These are phyloP conservation scores for Peronospora belbahrii DNA, from an alignment of 352 stramenopile species.

Conservation along the genomic window DNA sequence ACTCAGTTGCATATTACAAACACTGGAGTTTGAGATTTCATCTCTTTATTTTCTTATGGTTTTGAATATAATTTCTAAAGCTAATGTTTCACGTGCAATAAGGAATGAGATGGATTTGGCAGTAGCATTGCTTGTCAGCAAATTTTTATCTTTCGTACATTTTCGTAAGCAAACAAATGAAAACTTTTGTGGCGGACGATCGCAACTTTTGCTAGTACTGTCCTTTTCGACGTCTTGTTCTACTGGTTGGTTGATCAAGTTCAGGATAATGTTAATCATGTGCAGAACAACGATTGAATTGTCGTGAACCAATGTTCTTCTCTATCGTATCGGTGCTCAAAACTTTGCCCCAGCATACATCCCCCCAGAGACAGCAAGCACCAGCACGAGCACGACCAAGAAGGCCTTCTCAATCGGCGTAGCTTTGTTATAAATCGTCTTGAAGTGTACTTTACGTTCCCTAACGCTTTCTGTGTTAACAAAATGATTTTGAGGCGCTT, in stretches of 20 bases:
- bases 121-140: too few species aligned
- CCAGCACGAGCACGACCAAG: background rate
- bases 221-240: background rate
- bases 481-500: background rate
- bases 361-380: background rate
- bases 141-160: background rate
- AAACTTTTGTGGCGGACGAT: background rate
- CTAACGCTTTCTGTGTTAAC: background rate
- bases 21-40: too few species aligned
- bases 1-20: too few species aligned
- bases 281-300: background rate
- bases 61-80: too few species aligned
- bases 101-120: too few species aligned
- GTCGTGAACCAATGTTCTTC: background rate
- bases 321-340: background rate
- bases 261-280: background rate
- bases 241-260: background rate
- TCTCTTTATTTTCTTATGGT: too few species aligned
- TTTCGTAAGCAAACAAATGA: background rate
- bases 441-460: background rate
- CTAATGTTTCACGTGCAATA: too few species aligned
- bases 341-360: background rate
- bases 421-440: background rate
- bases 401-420: background rate
- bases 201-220: background rate